These are phyloP conservation scores for Coemansia sp. DNA, from an alignment of 192 early-diverging fungal genomes.

Conservation along the genomic window DNA sequence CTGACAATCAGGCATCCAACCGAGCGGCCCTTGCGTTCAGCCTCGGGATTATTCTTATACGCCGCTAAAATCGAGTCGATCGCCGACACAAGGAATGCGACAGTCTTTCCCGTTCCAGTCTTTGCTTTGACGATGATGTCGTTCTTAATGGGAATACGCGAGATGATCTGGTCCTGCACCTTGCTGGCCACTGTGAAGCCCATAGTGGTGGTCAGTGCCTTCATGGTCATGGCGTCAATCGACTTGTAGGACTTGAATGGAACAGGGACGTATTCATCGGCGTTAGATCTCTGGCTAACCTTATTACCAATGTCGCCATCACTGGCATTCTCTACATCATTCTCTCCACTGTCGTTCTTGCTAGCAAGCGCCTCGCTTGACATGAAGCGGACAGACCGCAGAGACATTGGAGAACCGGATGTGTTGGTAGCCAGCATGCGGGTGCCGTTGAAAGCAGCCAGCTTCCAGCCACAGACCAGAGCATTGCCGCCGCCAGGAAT, in stretches of 20 bases:
- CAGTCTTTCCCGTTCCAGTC: slow-evolving; percentile 96
- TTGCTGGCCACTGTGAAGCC: slow-evolving; percentile 75
- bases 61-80: slow-evolving; percentile 68
- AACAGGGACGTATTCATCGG: slow-evolving; percentile 54
- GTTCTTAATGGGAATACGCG: slow-evolving; percentile 62
- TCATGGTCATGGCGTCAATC: slow-evolving; percentile 48
- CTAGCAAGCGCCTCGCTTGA: slow-evolving; percentile 32
- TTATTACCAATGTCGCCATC: neutral
- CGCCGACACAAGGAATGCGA: slow-evolving; percentile 91
- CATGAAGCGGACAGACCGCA: slow-evolving; percentile 10
- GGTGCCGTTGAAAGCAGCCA: slow-evolving; percentile 5
- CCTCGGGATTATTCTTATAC: slow-evolving; percentile 64
- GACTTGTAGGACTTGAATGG: slow-evolving; percentile 58
- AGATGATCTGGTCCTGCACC: slow-evolving; percentile 84
- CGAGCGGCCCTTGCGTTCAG: slow-evolving; percentile 45
- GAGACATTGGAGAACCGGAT: neutral
- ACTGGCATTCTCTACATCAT: neutral
- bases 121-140: slow-evolving; percentile 95
- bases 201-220: slow-evolving; percentile 65
- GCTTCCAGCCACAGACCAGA: neutral
- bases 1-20: slow-evolving; percentile 77
- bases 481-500: neutral
- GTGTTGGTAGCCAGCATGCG: neutral
- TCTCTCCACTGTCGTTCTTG: neutral
- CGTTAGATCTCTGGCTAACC: neutral